Percentiles rank a stretch among this genome's conserved stretches.
Conservation (phyloP, 1,284 basidiomycete species). For the Vanrija humicola region DNA sequence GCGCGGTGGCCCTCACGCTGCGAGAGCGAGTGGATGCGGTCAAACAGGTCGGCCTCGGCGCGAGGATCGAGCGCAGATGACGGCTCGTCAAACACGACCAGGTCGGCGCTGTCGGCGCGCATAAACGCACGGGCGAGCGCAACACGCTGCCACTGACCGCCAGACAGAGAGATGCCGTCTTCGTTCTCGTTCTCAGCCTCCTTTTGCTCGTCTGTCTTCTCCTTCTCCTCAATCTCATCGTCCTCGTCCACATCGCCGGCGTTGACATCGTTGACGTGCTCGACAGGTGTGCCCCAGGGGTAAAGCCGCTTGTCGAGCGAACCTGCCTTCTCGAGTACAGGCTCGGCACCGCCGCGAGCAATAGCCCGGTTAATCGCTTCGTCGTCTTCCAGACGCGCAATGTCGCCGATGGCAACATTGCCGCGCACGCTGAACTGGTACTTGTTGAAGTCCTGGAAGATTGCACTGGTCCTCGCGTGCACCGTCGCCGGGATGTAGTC, state of each 20-base stretch:
- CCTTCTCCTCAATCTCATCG: background rate
- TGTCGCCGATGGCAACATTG: slow-evolving; percentile 71
- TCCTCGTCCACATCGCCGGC: slow-evolving; percentile 3
- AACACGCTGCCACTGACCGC: slow-evolving; percentile 72
- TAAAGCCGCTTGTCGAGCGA: slow-evolving; percentile 10
- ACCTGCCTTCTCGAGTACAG: slow-evolving; percentile 19
- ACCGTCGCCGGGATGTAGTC: slow-evolving; percentile 62
- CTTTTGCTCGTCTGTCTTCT: background rate
- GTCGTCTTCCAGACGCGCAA: slow-evolving; percentile 43
- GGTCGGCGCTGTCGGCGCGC: slow-evolving; percentile 69
- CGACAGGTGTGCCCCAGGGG: slow-evolving; percentile 9
- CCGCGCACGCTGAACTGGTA: slow-evolving; percentile 68
- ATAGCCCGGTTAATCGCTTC: slow-evolving; percentile 60
- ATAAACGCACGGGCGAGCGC: slow-evolving; percentile 78
- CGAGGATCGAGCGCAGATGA: slow-evolving; percentile 66
- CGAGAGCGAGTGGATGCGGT: slow-evolving; percentile 30
- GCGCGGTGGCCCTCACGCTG: slow-evolving; percentile 27
- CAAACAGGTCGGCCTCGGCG: slow-evolving; percentile 72
- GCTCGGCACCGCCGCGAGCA: slow-evolving; percentile 61
- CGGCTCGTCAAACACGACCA: slow-evolving; percentile 65
- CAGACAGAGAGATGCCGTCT: slow-evolving; percentile 7
- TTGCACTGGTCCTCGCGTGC: slow-evolving; percentile 66
- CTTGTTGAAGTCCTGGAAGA: slow-evolving; percentile 76
- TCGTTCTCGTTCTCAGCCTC: slow-evolving; percentile 2
- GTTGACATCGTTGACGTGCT: slow-evolving; percentile 1